Conservation (phyloP, 2,329 filamentous ascomycete genomes). For the Fusarium sp. region DNA sequence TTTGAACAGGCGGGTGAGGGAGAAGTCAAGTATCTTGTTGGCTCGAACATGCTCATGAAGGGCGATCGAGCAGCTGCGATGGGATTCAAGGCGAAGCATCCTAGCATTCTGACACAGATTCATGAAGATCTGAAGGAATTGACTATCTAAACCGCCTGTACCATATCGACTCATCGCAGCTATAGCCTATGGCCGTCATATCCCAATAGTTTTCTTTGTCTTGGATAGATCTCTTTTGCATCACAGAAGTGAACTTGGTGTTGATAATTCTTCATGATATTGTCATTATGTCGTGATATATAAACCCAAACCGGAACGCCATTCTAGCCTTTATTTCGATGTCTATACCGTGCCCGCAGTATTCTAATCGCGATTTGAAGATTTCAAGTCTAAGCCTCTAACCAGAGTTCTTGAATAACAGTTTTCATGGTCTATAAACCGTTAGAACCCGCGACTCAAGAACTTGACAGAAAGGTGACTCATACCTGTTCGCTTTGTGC, state of each 20-base stretch:
- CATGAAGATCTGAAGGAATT: constrained; percentile 6
- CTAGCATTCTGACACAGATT: background rate
- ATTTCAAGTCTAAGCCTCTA: background rate
- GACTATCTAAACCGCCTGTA: background rate
- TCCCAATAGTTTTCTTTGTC: accelerated
- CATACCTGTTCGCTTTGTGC: constrained; percentile 33
- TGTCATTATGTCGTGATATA: background rate
- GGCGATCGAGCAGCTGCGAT: constrained; percentile 2
- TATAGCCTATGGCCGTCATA: background rate
- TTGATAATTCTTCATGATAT: background rate
- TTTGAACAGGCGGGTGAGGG: constrained; percentile 7
- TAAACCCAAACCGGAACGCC: background rate
- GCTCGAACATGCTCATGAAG: constrained; percentile 11
- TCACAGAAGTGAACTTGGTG: accelerated
- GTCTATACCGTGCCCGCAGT: background rate
- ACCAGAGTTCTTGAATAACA: constrained; percentile 19
- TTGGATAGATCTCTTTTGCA: background rate
- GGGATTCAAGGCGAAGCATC: background rate
- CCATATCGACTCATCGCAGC: too few species aligned
- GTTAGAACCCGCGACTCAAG: constrained; percentile 13
- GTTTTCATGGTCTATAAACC: constrained; percentile 3
- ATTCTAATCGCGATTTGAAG: background rate
- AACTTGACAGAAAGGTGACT: background rate
- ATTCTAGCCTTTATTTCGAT: background rate
- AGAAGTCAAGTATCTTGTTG: constrained; percentile 7